Conservation (phyloP, 1,284 basidiomycete genomes). For the Tremellales sp. region DNA sequence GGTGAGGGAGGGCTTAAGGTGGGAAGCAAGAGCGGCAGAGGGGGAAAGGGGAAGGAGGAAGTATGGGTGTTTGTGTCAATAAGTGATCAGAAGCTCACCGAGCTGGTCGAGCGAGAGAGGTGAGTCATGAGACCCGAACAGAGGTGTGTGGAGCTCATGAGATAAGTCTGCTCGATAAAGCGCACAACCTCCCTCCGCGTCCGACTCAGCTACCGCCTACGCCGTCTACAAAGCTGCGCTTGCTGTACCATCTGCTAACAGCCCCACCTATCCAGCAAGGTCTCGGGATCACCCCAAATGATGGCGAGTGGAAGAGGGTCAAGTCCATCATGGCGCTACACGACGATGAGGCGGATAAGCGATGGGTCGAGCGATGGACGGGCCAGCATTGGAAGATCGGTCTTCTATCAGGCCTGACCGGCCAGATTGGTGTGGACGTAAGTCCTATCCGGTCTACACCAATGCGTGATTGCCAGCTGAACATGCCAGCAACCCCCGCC, state of each 20-base stretch:
- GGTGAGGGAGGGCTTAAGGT: conserved; percentile 38
- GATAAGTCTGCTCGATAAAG: conserved; percentile 25
- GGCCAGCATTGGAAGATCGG: conserved; percentile 55
- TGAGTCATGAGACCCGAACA: conserved; percentile 48
- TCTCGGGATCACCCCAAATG: conserved; percentile 68
- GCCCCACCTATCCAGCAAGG: conserved; percentile 67
- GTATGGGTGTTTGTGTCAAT: conserved; percentile 76
- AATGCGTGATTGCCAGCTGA: conserved; percentile 1
- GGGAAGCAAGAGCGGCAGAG: conserved; percentile 21
- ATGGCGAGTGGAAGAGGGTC: conserved; percentile 69
- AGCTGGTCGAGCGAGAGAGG: conserved; percentile 71
- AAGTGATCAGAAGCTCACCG: conserved; percentile 58
- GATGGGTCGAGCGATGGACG: conserved; percentile 42
- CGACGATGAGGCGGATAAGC: conserved; percentile 60
- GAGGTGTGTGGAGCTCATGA: neutral
- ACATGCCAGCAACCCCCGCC: conserved; percentile 75
- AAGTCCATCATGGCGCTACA: conserved; percentile 78
- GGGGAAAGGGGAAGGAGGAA: conserved; percentile 57
- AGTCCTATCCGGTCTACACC: conserved; percentile 56
- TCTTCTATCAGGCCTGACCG: conserved; percentile 52
- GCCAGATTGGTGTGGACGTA: conserved; percentile 31
- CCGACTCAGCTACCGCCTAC: conserved; percentile 59
- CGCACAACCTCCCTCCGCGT: conserved; percentile 58
- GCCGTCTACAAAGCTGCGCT: conserved; percentile 58
- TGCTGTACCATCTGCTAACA: conserved; percentile 71